Evolutionary conservation across 1,139 yeast species (phyloP).

Genomic region (Meyerozyma elateridarum): DNA sequence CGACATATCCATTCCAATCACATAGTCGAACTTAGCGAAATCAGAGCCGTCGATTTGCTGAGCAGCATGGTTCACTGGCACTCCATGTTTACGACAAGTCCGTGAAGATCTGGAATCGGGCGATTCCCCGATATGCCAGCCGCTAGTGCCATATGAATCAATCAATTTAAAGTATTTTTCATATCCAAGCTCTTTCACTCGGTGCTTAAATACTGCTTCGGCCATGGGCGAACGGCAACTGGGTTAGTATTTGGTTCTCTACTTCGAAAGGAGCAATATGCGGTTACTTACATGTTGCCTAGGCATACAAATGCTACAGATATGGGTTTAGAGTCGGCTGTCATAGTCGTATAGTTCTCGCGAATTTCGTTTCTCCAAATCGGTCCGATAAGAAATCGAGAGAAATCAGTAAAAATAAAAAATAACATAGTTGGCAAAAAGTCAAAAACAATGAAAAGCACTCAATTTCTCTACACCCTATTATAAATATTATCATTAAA

Average conservation of each 20-base stretch:
- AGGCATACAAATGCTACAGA: constrained; percentile 87
- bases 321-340: constrained; percentile 29
- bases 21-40: constrained; percentile 70
- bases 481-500: too few relatives aligned
- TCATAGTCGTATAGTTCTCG: constrained; percentile 14
- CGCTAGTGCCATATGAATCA: constrained; percentile 88
- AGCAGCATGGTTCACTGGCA: constrained; percentile 70
- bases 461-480: too few relatives aligned
- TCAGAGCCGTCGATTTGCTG: constrained; percentile 61
- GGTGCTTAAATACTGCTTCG: constrained; percentile 78
- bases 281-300: constrained; percentile 72
- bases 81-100: constrained; percentile 67
- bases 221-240: constrained; percentile 98
- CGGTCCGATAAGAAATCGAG: background rate
- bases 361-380: background rate
- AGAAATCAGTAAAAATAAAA: background rate
- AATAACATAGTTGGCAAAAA: too few relatives aligned
- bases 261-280: background rate
- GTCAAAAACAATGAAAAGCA: too few relatives aligned
- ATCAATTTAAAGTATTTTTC: constrained; percentile 42
- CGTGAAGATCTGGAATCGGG: constrained; percentile 74
- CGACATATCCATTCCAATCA: constrained; percentile 79
- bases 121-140: constrained; percentile 74
- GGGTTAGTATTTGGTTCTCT: constrained; percentile 8
- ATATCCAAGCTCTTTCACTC: constrained; percentile 49